phyloP scores from a whole-genome alignment of 345 rosid species.

The Arabidopsis arenosa region DNA sequence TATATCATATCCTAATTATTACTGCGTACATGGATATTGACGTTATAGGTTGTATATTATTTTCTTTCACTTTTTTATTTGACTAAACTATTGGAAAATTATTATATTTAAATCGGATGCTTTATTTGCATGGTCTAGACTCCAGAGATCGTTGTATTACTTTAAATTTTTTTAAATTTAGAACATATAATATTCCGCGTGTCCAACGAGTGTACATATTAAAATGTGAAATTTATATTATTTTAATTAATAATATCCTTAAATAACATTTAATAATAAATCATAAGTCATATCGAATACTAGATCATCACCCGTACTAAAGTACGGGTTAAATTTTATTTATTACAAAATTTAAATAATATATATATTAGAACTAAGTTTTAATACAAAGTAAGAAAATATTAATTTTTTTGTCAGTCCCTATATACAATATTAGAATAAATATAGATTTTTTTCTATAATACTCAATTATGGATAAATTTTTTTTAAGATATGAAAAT shows the following conservation, averaged over 20 bases:
- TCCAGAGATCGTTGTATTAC: background rate
- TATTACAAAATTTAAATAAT: too few relatives aligned
- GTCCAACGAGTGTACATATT: constrained; percentile 29
- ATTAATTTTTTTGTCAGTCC: too few relatives aligned
- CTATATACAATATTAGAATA: too few relatives aligned
- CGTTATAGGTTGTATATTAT: background rate
- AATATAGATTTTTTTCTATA: too few relatives aligned
- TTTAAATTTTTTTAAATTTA: background rate
- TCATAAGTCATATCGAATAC: background rate
- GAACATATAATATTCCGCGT: constrained; percentile 17
- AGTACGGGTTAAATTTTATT: too few relatives aligned
- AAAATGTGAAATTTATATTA: background rate
- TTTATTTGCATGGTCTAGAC: background rate
- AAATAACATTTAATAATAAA: background rate
- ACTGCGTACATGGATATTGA: constrained; percentile 13
- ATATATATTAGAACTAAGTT: too few relatives aligned
- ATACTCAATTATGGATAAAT: too few relatives aligned
- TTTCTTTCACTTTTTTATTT: background rate
- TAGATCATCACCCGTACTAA: too few relatives aligned
- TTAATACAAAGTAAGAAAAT: too few relatives aligned
- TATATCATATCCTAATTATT: background rate
- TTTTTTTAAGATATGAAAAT: too few relatives aligned
- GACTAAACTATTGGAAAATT: background rate
- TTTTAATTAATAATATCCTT: background rate
- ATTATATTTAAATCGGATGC: background rate